A percentile compares a stretch with the other conserved stretches of the same genome.
These are phyloP conservation scores for Auriscalpium vulgare DNA, from an alignment of 768 basidiomycete genomes.

Conservation along the genomic window DNA sequence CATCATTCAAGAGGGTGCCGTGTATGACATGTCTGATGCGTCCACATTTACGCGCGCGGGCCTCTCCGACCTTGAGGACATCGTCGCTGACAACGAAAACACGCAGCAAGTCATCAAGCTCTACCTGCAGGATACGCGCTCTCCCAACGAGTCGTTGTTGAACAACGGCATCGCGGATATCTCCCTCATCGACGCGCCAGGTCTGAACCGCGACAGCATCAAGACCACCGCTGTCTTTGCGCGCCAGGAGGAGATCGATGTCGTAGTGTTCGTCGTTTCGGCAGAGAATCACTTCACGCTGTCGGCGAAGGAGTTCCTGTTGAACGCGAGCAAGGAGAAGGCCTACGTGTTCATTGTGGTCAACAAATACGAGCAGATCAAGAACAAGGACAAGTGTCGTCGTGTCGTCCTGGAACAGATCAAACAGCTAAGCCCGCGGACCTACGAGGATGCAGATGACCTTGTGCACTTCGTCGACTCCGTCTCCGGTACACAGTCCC, in stretches of 20 bases:
- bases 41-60: slow-evolving; percentile 66
- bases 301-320: slow-evolving; percentile 90
- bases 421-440: slow-evolving; percentile 84
- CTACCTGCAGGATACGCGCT: slow-evolving; percentile 78
- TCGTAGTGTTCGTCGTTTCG: slow-evolving; percentile 95
- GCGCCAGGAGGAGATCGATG: slow-evolving; percentile 96
- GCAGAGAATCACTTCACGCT: slow-evolving; percentile 98
- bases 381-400: slow-evolving; percentile 90
- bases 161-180: slow-evolving; percentile 96
- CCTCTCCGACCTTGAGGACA: slow-evolving; percentile 66
- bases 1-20: slow-evolving; percentile 56
- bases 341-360: slow-evolving; percentile 98
- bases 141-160: slow-evolving; percentile 74
- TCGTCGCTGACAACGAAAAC: slow-evolving; percentile 69
- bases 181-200: slow-evolving; percentile 96
- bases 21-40: slow-evolving; percentile 64
- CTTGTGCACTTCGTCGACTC: slow-evolving; percentile 99
- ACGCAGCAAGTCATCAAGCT: slow-evolving; percentile 75
- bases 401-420: slow-evolving; percentile 89
- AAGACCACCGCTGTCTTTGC: slow-evolving; percentile 95
- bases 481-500: slow-evolving; percentile 58
- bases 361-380: slow-evolving; percentile 95
- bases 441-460: slow-evolving; percentile 84
- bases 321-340: slow-evolving; percentile 91
- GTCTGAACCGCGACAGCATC: slow-evolving; percentile 89